Percentiles rank a stretch among this genome's conserved stretches.
These are phyloP conservation scores for Cinnamomum chago DNA, from an alignment of 164 flowering plant species.

Conservation along the genomic window DNA sequence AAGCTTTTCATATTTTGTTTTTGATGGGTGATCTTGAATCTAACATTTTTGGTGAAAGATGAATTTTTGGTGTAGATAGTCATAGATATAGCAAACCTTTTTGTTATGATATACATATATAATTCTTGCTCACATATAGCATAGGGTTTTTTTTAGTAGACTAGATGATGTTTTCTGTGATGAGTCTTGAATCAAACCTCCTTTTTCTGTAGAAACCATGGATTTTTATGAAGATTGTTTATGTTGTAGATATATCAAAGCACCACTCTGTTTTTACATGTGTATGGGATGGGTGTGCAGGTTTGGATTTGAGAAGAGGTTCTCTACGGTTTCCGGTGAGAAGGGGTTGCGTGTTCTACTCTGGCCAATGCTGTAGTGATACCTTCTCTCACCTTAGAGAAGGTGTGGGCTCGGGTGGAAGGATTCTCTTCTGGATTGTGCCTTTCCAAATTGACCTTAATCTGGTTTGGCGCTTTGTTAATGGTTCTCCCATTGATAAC, in stretches of 20 bases:
- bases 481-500: conserved; percentile 60
- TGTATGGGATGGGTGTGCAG: neutral
- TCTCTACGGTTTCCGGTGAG: conserved; percentile 33
- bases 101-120: neutral
- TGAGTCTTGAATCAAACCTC: neutral
- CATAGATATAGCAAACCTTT: no score
- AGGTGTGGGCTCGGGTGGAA: neutral
- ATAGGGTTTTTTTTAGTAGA: neutral
- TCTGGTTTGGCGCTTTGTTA: conserved; percentile 31
- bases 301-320: conserved; percentile 8
- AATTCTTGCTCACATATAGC: neutral
- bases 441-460: neutral
- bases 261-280: neutral
- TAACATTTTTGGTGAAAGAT: no score
- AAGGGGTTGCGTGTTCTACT: neutral
- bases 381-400: neutral
- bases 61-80: no score
- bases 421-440: neutral
- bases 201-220: neutral
- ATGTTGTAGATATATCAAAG: no score
- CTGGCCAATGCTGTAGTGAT: neutral
- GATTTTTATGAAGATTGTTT: no score
- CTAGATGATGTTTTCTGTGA: neutral
- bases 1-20: neutral
- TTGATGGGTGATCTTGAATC: no score